phyloP scores from a whole-genome alignment of 441 rosid genomes.

The Hura crepitans region DNA sequence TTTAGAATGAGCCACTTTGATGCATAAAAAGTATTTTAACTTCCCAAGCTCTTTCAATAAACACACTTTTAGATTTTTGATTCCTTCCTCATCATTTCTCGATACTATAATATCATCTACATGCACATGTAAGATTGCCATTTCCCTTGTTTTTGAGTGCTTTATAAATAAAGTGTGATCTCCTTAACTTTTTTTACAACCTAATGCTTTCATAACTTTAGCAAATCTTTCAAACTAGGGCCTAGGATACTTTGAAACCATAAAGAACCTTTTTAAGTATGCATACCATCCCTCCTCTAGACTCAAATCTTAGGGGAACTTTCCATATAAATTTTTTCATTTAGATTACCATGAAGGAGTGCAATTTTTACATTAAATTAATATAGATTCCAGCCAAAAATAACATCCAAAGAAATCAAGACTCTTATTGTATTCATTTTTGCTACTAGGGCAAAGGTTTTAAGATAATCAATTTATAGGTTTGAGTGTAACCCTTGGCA shows the following conservation, averaged over 20 bases:
- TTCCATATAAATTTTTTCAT: no score
- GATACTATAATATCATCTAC: neutral
- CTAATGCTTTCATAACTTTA: neutral
- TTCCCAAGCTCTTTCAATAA: neutral
- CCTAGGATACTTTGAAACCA: neutral
- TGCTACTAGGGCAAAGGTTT: no score
- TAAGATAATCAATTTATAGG: no score
- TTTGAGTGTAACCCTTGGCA: no score
- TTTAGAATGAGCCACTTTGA: neutral
- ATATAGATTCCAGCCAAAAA: no score
- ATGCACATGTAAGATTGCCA: neutral
- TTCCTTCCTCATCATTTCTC: neutral
- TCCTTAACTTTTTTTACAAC: neutral
- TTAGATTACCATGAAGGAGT: no score
- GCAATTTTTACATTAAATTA: no score
- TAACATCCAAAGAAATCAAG: no score
- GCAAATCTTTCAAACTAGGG: slow-evolving; percentile 14
- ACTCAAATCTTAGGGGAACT: no score
- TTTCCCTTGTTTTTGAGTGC: neutral
- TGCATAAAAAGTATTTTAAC: neutral
- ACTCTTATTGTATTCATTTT: no score
- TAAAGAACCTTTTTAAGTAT: neutral
- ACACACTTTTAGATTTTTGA: rapidly evolving
- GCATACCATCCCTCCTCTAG: neutral
- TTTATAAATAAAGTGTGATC: slow-evolving; percentile 6